These are phyloP conservation scores for Gnomoniopsis sp. DNA, from an alignment of 2,329 filamentous ascomycete species.

Conservation along the genomic window DNA sequence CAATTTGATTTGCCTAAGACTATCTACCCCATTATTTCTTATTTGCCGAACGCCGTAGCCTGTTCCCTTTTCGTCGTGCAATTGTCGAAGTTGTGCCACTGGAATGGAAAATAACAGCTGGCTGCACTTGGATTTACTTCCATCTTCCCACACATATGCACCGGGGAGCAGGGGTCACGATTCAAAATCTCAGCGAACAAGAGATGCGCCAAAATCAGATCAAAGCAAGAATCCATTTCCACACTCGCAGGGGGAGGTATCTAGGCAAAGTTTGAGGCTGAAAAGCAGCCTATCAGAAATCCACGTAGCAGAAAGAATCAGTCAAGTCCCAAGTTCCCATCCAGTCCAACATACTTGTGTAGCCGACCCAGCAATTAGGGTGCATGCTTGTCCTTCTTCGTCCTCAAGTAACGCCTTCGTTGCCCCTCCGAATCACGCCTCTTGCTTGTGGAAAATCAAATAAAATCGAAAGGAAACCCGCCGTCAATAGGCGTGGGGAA, in stretches of 20 bases:
- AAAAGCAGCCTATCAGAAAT: not conserved
- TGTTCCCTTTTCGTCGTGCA: no score
- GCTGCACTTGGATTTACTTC: no score
- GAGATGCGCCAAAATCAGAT: slow-evolving; percentile 8
- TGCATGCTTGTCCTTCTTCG: not conserved
- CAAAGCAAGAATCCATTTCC: not conserved
- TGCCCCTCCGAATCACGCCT: not conserved
- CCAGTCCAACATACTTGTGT: not conserved
- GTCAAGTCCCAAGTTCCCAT: not conserved
- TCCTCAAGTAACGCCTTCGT: not conserved
- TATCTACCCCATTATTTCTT: no score
- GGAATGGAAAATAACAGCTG: no score
- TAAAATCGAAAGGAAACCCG: not conserved
- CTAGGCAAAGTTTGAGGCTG: slow-evolving; percentile 1
- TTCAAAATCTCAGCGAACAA: not conserved
- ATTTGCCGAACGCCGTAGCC: no score
- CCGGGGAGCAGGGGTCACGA: no score
- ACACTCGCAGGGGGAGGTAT: slow-evolving; percentile 16
- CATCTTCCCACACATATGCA: no score
- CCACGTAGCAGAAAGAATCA: not conserved
- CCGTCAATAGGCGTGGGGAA: not conserved
- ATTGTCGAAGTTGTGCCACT: no score
- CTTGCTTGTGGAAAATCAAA: not conserved
- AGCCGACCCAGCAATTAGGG: not conserved
- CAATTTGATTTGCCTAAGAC: no score